Evolutionary conservation across 228 moss, liverwort and hornwort species (phyloP).

Genomic region (Sphagnum magellanicum): DNA sequence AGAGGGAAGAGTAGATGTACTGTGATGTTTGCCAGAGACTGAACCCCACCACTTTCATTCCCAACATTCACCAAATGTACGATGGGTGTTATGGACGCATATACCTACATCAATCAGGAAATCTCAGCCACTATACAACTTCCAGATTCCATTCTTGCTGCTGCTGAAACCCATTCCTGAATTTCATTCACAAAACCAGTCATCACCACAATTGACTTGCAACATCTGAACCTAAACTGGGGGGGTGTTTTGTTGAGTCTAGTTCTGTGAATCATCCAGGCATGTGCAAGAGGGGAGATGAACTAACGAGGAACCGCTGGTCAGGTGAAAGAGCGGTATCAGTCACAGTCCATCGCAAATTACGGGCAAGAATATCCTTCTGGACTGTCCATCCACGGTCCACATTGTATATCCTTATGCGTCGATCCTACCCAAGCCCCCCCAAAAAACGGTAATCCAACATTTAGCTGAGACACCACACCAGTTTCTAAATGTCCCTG

Average conservation of each 20-base stretch:
- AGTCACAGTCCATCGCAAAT: conserved; percentile 78
- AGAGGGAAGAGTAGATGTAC: conserved; percentile 14
- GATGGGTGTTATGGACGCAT: conserved; percentile 75
- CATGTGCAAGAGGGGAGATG: not conserved
- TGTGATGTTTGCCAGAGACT: conserved; percentile 84
- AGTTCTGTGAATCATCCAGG: too few species aligned
- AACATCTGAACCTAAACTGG: too few species aligned
- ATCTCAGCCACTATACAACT: too few species aligned
- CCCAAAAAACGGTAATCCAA: not conserved
- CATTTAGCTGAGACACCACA: not conserved
- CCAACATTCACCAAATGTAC: conserved; percentile 86
- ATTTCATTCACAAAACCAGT: too few species aligned
- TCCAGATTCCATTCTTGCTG: too few species aligned
- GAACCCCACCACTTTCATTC: conserved; percentile 75
- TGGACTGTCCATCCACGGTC: conserved; percentile 65
- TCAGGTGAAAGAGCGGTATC: conserved; percentile 76
- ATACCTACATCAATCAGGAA: conserved; percentile 19
- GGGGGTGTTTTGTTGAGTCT: too few species aligned
- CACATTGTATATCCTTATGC: conserved; percentile 69
- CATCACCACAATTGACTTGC: too few species aligned
- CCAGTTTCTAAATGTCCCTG: not conserved
- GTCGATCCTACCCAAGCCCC: conserved; percentile 67
- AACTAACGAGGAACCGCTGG: conserved; percentile 61
- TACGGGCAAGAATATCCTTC: conserved; percentile 63
- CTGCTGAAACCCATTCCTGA: too few species aligned